A percentile compares a stretch with the other conserved stretches of the same genome.
Conservation (phyloP, 2,329 filamentous ascomycete species). For the Monilinia vaccinii-corymbosi region DNA sequence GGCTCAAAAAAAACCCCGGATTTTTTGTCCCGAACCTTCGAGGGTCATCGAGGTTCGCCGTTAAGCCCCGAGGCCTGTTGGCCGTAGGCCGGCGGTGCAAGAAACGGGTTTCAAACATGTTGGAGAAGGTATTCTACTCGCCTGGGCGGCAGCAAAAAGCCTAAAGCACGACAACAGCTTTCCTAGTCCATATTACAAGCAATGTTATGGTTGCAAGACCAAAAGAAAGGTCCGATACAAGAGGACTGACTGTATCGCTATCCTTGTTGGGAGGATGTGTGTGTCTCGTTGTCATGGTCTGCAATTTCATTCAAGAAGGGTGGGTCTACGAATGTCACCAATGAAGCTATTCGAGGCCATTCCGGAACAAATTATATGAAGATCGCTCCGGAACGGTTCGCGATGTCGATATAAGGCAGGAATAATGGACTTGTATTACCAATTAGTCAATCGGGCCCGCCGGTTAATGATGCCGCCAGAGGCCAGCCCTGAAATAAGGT, state of each 20-base stretch:
- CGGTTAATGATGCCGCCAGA: not conserved
- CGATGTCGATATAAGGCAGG: not conserved
- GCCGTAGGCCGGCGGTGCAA: not conserved
- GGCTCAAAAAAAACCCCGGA: constrained; percentile 5
- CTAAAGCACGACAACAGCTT: constrained; percentile 3
- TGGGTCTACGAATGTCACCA: not conserved
- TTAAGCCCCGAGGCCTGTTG: not conserved
- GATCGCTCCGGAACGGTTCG: constrained; percentile 8
- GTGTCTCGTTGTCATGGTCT: constrained; percentile 7
- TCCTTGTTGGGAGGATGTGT: not conserved
- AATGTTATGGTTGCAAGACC: not conserved
- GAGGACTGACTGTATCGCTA: not conserved
- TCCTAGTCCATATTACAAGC: not conserved
- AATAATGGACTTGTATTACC: not conserved
- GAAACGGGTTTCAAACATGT: not conserved
- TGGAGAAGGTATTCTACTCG: not conserved
- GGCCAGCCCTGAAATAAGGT: not conserved
- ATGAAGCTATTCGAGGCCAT: constrained; percentile 1
- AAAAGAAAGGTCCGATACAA: not conserved
- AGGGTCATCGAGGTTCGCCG: constrained; percentile 7
- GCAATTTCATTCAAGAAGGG: not conserved
- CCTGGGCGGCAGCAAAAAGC: not conserved
- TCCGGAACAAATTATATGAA: not conserved
- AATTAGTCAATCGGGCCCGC: constrained; percentile 1
- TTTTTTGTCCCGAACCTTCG: constrained; percentile 5